These are phyloP conservation scores for Cryptococcus deneoformans DNA, from an alignment of 1,284 basidiomycete species.

Conservation along the genomic window DNA sequence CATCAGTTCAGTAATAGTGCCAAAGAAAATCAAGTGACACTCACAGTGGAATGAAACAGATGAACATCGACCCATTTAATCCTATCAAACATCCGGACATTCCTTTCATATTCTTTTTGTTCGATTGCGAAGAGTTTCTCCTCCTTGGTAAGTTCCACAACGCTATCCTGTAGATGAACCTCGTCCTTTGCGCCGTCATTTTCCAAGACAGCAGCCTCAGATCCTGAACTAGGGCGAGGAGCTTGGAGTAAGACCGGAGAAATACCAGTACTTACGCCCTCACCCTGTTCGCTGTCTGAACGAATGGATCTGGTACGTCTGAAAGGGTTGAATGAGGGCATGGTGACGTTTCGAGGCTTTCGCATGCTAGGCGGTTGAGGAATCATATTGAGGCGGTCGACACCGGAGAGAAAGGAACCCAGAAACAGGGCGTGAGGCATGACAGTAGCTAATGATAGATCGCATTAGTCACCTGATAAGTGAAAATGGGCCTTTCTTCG, in stretches of 20 bases:
- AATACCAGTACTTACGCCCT: background rate
- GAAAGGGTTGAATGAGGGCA: constrained; percentile 23
- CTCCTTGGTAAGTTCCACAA: constrained; percentile 8
- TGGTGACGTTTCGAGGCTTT: constrained; percentile 7
- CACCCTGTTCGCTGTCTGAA: background rate
- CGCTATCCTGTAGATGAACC: background rate
- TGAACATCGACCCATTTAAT: constrained; percentile 70
- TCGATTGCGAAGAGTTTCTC: constrained; percentile 21
- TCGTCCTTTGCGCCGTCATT: background rate
- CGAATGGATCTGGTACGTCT: background rate
- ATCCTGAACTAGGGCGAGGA: background rate
- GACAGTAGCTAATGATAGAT: constrained; percentile 62
- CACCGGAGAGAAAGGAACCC: constrained; percentile 78
- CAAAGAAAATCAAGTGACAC: background rate
- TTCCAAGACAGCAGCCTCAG: background rate
- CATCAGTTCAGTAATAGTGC: background rate
- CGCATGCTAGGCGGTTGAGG: constrained; percentile 25
- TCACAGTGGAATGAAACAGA: constrained; percentile 67
- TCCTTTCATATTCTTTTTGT: constrained; percentile 53
- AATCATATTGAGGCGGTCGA: constrained; percentile 60
- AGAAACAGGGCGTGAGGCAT: constrained; percentile 89
- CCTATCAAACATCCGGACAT: constrained; percentile 60
- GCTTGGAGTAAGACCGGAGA: background rate
- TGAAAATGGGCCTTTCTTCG: background rate
- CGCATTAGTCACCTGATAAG: background rate